Evolutionary conservation across 345 rosid species (phyloP), one percentile per base, ranked within the genome.

Genomic region (Psidium guajava): DNA sequence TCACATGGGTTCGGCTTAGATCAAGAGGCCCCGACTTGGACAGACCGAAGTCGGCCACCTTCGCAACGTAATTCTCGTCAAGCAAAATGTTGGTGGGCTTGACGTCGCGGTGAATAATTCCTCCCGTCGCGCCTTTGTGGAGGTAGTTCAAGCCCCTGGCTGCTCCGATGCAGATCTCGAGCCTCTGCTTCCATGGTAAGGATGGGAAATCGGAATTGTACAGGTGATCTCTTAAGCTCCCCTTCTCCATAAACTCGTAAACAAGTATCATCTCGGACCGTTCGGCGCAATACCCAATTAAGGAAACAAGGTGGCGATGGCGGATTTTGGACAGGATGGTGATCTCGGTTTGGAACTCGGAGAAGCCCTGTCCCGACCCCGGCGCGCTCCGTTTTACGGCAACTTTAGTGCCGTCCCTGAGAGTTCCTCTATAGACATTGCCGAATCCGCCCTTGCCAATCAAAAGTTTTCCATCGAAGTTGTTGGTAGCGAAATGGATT

Each of bases 201-300:
- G 82, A 27, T 22, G 93, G 92, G 4, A 81, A 81, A 20, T 87
- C 82, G 80, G 93, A 54, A 22, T 83, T 59, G 82, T 90, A 93
- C 14, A 92, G 73, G 88, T 92, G 94, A 69, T 91, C 93, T 82
- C 88, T 91, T 84, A 93, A 57, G 14, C 91, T 88, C 1, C 94
- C 93, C 22, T 91, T 91, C 83, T 93, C 94, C 94, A 93, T 91
- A 88, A 88, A 92, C 74, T 93, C 94, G 9, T 91, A 92, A 21
- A 93, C 93, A 64, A 92, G 88, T 57, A 92, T 93, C 96, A 93
- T 93, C 87, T 92, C 93, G 51, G 88, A 82, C 83, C 87, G 77
- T 55, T 95, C 96, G 14, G 90, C 86, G 69, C 98, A 94, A 49
- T 93, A 95, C 18, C 98, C 98, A 1, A 89, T 92, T 83, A 96